Percentiles rank a stretch among this genome's conserved stretches.
Conservation (phyloP, 1,139 yeast species). For the Pneumocystis wakefieldiae region DNA sequence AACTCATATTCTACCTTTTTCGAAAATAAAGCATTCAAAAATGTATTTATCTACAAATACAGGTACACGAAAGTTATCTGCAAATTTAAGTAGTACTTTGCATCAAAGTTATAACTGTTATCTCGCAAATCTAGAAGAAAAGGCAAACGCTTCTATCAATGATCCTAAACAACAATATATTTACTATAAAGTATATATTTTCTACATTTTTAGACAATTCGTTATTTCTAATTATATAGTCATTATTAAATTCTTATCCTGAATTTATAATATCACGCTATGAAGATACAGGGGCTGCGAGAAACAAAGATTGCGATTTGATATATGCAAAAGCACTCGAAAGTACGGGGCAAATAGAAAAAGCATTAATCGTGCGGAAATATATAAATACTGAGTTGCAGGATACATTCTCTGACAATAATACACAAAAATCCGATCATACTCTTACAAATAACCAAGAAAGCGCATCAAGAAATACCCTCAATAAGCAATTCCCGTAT, state of each 20-base stretch:
- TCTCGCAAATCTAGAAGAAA: not conserved
- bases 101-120: not conserved
- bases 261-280: not conserved
- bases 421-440: not conserved
- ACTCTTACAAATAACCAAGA: not conserved
- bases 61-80: not conserved
- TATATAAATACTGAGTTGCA: not conserved
- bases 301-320: not conserved
- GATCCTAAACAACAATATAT: constrained; percentile 1
- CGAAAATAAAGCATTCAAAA: not conserved
- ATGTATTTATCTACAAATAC: not conserved
- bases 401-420: not conserved
- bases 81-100: not conserved
- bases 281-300: not conserved
- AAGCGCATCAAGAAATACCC: not conserved
- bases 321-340: not conserved
- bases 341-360: not conserved
- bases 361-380: not conserved
- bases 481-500: not conserved
- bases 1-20: not conserved
- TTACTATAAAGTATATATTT: not conserved
- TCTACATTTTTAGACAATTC: not conserved
- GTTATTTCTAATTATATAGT: not conserved
- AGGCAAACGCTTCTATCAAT: not conserved
- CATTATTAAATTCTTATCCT: not conserved